Percentiles rank a stretch among this genome's conserved stretches.
Evolutionary conservation across 257 asterid species (phyloP).

Genomic region (Jacaranda mimosifolia): DNA sequence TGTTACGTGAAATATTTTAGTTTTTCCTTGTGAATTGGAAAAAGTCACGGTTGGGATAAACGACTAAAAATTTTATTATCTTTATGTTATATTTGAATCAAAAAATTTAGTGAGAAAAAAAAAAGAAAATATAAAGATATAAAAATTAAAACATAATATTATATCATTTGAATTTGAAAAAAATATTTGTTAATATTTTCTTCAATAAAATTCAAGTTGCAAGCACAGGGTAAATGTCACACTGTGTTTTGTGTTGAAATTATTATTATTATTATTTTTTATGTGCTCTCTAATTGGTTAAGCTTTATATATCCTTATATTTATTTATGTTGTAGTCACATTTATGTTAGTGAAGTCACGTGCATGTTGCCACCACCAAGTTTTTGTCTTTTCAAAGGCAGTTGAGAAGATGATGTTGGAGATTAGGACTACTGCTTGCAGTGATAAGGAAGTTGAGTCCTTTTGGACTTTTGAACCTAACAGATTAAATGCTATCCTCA

Average conservation of each 20-base stretch:
- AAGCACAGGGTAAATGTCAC: too few relatives aligned
- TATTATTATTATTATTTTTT: not conserved
- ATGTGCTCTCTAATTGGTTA: not conserved
- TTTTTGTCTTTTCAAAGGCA: constrained; percentile 37
- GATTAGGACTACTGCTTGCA: not conserved
- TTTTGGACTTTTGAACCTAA: constrained; percentile 10
- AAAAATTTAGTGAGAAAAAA: too few relatives aligned
- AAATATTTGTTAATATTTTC: too few relatives aligned
- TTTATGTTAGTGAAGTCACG: constrained; percentile 15
- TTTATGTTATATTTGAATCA: not conserved
- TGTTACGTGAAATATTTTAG: constrained; percentile 32
- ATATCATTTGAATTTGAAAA: too few relatives aligned
- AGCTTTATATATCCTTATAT: not conserved
- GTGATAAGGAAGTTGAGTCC: not conserved
- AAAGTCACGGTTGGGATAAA: not conserved
- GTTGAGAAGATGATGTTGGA: constrained; percentile 29
- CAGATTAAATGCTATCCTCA: constrained; percentile 20
- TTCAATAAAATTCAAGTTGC: too few relatives aligned
- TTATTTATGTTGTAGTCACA: too few relatives aligned
- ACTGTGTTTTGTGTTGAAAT: not conserved
- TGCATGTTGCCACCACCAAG: constrained; percentile 17
- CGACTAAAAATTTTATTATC: not conserved
- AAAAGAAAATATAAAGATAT: too few relatives aligned
- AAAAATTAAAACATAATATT: too few relatives aligned
- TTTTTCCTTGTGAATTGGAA: constrained; percentile 4